Evolutionary conservation across 2,329 filamentous ascomycete species (phyloP).

Genomic region (Xylaria sp.): DNA sequence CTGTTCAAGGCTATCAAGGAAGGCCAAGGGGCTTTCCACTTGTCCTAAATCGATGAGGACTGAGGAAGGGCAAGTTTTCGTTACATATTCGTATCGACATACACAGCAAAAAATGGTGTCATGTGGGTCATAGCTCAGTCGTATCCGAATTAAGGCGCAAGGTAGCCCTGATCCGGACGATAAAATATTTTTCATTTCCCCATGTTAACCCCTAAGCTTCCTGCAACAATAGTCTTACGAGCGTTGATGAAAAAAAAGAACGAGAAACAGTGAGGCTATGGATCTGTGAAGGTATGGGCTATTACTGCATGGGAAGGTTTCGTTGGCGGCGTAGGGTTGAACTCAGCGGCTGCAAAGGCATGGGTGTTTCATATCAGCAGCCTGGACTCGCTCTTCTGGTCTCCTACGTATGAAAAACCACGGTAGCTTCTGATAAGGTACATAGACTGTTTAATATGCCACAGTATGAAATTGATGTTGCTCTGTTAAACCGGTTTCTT

Average conservation of each 20-base stretch:
- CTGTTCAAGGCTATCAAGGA: conserved; percentile 89
- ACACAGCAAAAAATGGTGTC: conserved; percentile 33
- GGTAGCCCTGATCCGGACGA: conserved; percentile 24
- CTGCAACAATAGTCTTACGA: conserved; percentile 14
- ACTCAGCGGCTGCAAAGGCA: conserved; percentile 28
- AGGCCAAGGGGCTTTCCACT: conserved; percentile 96
- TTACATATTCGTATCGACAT: conserved; percentile 34
- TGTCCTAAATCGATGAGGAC: conserved; percentile 69
- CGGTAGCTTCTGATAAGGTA: conserved; percentile 42
- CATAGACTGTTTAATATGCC: conserved; percentile 48
- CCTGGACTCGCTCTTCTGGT: conserved; percentile 40
- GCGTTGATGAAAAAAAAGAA: conserved; percentile 24
- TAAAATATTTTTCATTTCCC: conserved; percentile 36
- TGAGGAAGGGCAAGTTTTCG: conserved; percentile 24
- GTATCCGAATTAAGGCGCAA: conserved; percentile 31
- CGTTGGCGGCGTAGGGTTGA: conserved; percentile 31
- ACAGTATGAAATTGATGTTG: conserved; percentile 35
- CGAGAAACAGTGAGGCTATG: conserved; percentile 26
- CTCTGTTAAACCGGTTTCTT: conserved; percentile 9
- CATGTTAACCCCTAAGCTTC: conserved; percentile 21
- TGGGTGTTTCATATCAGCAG: conserved; percentile 40
- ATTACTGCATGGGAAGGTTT: conserved; percentile 40
- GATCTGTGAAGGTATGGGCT: conserved; percentile 17
- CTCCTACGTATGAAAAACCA: conserved; percentile 31
- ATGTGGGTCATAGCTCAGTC: conserved; percentile 33